A percentile compares a stretch with the other conserved stretches of the same genome.
Conservation (phyloP, 2,329 filamentous ascomycete genomes). For the Cladosporium sp. region DNA sequence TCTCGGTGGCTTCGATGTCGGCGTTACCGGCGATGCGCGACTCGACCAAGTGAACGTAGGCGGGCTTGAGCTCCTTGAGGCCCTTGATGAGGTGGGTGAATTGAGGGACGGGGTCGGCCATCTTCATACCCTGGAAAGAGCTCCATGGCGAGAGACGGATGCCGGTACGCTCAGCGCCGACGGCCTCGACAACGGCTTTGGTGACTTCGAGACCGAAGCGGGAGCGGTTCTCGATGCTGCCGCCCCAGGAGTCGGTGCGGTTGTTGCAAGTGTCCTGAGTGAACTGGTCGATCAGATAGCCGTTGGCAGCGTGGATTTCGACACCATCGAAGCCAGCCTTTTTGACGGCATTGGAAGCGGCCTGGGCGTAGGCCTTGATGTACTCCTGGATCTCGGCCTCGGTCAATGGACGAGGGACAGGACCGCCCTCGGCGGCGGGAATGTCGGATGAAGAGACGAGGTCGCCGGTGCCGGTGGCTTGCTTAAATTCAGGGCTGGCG, state of each 20-base stretch:
- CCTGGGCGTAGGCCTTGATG: constrained; percentile 37
- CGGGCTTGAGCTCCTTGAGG: constrained; percentile 50
- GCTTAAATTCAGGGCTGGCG: constrained; percentile 31
- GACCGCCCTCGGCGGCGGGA: constrained; percentile 33
- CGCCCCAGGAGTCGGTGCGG: constrained; percentile 48
- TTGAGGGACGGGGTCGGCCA: constrained; percentile 56
- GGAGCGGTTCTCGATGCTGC: constrained; percentile 47
- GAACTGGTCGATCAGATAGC: constrained; percentile 63
- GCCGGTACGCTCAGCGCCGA: constrained; percentile 51
- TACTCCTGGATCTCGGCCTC: constrained; percentile 32
- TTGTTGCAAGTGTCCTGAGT: constrained; percentile 55
- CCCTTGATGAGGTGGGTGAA: constrained; percentile 55
- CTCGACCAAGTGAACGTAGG: constrained; percentile 61
- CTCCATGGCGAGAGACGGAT: constrained; percentile 60
- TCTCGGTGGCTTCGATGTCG: constrained; percentile 38
- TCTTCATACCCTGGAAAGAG: constrained; percentile 58
- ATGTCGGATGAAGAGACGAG: constrained; percentile 32
- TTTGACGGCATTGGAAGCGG: constrained; percentile 43
- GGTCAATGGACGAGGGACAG: constrained; percentile 33
- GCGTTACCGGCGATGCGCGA: constrained; percentile 46
- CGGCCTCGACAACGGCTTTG: constrained; percentile 45
- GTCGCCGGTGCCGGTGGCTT: constrained; percentile 22
- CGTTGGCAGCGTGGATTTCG: constrained; percentile 44
- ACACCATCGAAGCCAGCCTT: constrained; percentile 59
- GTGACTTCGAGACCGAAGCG: constrained; percentile 52